Evolutionary conservation across 2,329 filamentous ascomycete genomes (phyloP), one percentile per base, ranked within the genome.

Genomic region (Ophiostoma australiae): DNA sequence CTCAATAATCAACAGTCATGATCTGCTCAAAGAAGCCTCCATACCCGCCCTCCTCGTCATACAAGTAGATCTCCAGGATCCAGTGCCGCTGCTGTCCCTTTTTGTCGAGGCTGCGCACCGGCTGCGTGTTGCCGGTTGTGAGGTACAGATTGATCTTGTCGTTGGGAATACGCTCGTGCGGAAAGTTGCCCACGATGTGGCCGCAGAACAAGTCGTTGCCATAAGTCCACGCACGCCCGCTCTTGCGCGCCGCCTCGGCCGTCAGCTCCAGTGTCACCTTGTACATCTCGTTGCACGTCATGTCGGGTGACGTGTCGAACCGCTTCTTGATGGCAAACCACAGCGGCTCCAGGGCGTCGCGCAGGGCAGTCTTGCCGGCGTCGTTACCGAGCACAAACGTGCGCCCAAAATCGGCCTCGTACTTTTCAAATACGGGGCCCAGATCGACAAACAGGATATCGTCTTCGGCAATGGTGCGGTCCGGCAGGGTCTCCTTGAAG

Each of bases 401-500:
- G 31, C 70, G 70, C 35, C 70, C 70, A 37, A 71, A 71, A 27
- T 71, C 70, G 70, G 70, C 70, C 66, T 71, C 70, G 39, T 71
- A 71, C 31, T 52, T 39, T n/a, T 69, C 70, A 20, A 71, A 71
- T 0, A 71, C 70, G 31, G 70, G 70, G 11, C 70, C 70, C 31
- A 71, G 39, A 55, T 71, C 70, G 17, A 71, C 55, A 39, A 37
- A 71, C 31, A 71, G n/a, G 20, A 71, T 71, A 39, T 71, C 70
- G 55, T 71, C 70, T 1, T 33, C 66, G 11, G 5, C 37, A 7
- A 71, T 68, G 15, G 61, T 55, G 31, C 70, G 66, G 39, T 71
- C 70, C 8, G 55, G 48, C n/a, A 67, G 58, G 70, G 52, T 71
- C 23, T 71, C 70, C 48, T n/a, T 69, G 70, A 68, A 71, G 35